Base-by-base conservation (phyloP, 164 flowering plant species). In the Vitis rupestris region DNA sequence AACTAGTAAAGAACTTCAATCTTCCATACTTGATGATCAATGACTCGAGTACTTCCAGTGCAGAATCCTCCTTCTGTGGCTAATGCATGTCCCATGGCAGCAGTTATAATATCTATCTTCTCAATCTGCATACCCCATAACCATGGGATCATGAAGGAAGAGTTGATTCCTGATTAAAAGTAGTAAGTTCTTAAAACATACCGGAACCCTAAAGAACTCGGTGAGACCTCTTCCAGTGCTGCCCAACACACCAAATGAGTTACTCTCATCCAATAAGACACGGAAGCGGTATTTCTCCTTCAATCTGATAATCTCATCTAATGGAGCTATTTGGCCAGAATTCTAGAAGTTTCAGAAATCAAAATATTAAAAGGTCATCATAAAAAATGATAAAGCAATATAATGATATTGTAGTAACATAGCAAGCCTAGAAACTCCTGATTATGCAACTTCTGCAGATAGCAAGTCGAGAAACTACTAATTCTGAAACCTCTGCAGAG, bases 11-110 rank as follows among this genome's bases (percentile, higher is more conserved):
- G 10, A 16, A 55, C 10, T 51, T 65, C 49, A 47, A 61, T 48
- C 50, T 53, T 53, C 13, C 86, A 61, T 85, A 93, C 98, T 78
- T 96, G 98, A 80, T 96, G 98, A 79, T 96, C 97, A 76, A 89
- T 88, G 69, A 90, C 95, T 76, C 97, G 81, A 23, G 86, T 72
- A 82, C 88, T 93, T 75, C 99, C 99, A 48, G 99, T 93, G 85
- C 99, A 96, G 76, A 96, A 96, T 75, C 99, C 99, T 63, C 99
- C 99, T 78, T 86, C 93, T 17, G 97, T 86, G 66, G 98, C 97
- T 67, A 96, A 82, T 61, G 98, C 88, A 83, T 90, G 90, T 59
- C 99, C 98, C 98, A 96, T 96, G 14, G 95, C 92, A 79, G 99
- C 94, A 61, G 97, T 93, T 61, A 96, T 74, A 71, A 96, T 89